Evolutionary conservation across 225 moss, liverwort and hornwort genomes (phyloP), one percentile per base, ranked within the genome.

Genomic region (Anthoceros angustus): DNA sequence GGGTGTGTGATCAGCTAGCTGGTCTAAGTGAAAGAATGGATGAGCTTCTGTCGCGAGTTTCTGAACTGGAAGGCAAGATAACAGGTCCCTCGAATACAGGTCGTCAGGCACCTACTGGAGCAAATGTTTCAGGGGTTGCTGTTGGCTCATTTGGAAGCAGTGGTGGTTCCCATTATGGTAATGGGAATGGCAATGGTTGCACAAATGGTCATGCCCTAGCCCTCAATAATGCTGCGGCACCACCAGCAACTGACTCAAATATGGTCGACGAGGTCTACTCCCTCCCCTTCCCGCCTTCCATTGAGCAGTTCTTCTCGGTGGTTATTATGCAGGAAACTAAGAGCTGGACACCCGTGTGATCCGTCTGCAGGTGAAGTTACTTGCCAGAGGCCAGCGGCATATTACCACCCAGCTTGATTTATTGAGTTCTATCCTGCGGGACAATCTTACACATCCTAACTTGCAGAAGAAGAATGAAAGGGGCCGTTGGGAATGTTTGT

Each of bases 121-220:
- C 75, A 41, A 74, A 70, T 65, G 70, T 32, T 2, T 70, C 70
- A 3, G 49, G 8, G 15, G 11, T 21, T 10, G 70, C 69, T 65
- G 75, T 81, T 26, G 81, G 81, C 12, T 81, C 81, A 8, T 71
- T 77, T 64, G 81, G 81, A 46, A 77, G 75, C 64, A 81, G 73
- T 67, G 77, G 77, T 39, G 40, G 39, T n/a, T 39, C 40, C 43
- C 66, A 70, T 14, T 73, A 81, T 46, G 67, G 72, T 45, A 81
- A 77, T 68, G 81, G 81, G 66, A 49, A 68, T 41, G 42, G 72
- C 16, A 81, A 78, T 65, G 81, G 80, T 42, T 67, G 65, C 26
- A 42, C 39, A 40, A 61, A 43, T 41, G 45, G 75, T 43, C 64
- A 77, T 32, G 70, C 55, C 0, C 55, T 61, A 11, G 40, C 8